phyloP scores from a whole-genome alignment of 1,284 basidiomycete genomes.

The Vanrija sp. region DNA sequence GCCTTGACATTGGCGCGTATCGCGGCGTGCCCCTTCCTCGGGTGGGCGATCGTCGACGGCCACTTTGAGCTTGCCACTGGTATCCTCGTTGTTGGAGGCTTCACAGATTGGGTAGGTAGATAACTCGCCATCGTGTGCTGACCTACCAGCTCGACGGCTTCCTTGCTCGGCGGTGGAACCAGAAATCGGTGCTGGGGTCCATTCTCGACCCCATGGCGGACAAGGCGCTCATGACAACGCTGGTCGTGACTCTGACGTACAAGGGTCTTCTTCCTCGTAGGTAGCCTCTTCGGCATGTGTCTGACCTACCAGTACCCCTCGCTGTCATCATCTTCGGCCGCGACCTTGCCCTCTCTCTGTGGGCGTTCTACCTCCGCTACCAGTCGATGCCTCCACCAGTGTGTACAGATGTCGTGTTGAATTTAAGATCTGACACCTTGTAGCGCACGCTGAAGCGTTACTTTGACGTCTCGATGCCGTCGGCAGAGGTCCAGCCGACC shows the following conservation, averaged over 20 bases:
- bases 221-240: constrained; percentile 91
- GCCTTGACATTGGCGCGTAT: constrained; percentile 83
- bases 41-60: constrained; percentile 83
- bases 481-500: constrained; percentile 88
- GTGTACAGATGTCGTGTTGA: constrained; percentile 36
- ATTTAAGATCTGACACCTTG: constrained; percentile 5
- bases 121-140: not conserved
- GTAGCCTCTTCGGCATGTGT: constrained; percentile 10
- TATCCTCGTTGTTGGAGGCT: constrained; percentile 79
- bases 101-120: constrained; percentile 76
- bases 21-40: constrained; percentile 79
- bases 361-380: constrained; percentile 92
- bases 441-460: constrained; percentile 89
- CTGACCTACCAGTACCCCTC: constrained; percentile 62
- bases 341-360: constrained; percentile 79
- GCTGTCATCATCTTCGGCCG: constrained; percentile 83
- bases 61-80: constrained; percentile 75
- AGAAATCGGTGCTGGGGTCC: constrained; percentile 83
- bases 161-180: constrained; percentile 77
- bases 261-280: constrained; percentile 79
- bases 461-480: constrained; percentile 92
- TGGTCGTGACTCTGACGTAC: constrained; percentile 80
- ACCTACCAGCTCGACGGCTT: constrained; percentile 73
- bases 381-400: constrained; percentile 82
- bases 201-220: constrained; percentile 97